Percentiles rank a stretch among this genome's conserved stretches.
phyloP scores from a whole-genome alignment of 1,284 basidiomycete species.

The Tylopilus orsonianus region DNA sequence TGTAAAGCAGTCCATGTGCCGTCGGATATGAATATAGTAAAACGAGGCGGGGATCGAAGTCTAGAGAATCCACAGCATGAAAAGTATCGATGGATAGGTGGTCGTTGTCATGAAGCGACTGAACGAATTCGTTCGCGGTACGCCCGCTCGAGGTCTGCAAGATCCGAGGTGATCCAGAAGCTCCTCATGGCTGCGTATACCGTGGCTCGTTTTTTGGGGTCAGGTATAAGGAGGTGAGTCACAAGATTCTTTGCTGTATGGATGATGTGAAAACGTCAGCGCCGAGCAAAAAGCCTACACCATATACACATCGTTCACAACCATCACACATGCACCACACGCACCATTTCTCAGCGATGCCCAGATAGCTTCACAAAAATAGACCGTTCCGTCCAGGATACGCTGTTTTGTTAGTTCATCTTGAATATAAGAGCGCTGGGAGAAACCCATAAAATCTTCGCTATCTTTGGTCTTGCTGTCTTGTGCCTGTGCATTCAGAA shows the following conservation, averaged over 20 bases:
- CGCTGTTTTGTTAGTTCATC: constrained; percentile 65
- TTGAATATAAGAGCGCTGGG: constrained; percentile 48
- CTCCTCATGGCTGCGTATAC: constrained; percentile 57
- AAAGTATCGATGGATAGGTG: background rate
- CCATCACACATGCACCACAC: constrained; percentile 21
- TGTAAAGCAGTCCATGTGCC: background rate
- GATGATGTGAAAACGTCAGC: constrained; percentile 7
- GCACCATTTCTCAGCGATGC: constrained; percentile 55
- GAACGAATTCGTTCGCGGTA: constrained; percentile 55
- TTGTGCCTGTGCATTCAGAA: constrained; percentile 6
- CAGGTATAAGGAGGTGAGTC: constrained; percentile 53
- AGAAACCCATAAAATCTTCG: constrained; percentile 37
- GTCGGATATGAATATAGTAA: constrained; percentile 4
- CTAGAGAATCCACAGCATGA: background rate
- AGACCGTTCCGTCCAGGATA: constrained; percentile 61
- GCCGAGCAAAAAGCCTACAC: background rate
- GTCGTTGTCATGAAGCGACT: constrained; percentile 16
- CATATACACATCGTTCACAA: background rate
- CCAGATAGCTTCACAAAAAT: constrained; percentile 59
- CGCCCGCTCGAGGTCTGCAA: constrained; percentile 55
- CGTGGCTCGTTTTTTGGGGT: constrained; percentile 58
- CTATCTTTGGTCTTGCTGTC: constrained; percentile 19
- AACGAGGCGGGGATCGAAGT: background rate
- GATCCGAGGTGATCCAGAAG: constrained; percentile 63
- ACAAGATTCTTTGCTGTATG: constrained; percentile 57